Evolutionary conservation across 2,329 filamentous ascomycete genomes (phyloP).

Genomic region (Ophiostoma ulmi): DNA sequence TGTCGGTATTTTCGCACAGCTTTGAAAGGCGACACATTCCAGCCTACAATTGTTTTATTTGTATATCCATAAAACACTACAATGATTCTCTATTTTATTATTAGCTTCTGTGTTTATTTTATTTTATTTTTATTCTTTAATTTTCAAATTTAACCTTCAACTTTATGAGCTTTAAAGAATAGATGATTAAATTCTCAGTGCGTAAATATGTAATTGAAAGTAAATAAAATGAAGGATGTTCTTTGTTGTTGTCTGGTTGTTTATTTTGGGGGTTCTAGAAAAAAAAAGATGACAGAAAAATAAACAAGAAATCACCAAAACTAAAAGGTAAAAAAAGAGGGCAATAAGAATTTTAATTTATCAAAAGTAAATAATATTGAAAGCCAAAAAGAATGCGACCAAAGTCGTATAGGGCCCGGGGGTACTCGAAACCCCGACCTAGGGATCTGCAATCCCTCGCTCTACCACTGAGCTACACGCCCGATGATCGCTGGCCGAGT

Average conservation of each 20-base stretch:
- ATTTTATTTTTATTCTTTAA: not conserved
- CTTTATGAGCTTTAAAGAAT: too few relatives aligned
- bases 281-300: not conserved
- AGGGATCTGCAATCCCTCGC: conserved; percentile 17
- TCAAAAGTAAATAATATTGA: not conserved
- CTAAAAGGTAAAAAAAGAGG: not conserved
- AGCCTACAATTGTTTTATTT: not conserved
- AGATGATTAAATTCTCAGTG: too few relatives aligned
- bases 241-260: too few relatives aligned
- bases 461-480: conserved; percentile 16
- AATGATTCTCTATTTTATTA: not conserved
- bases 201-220: too few relatives aligned
- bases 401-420: not conserved
- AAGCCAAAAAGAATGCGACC: not conserved
- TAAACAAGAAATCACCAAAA: too few relatives aligned
- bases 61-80: not conserved
- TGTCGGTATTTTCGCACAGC: too few relatives aligned
- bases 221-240: too few relatives aligned
- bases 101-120: not conserved
- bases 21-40: not conserved
- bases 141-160: too few relatives aligned
- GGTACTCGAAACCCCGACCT: conserved; percentile 17
- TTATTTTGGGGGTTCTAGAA: not conserved
- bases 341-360: not conserved
- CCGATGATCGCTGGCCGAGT: not conserved